These are phyloP conservation scores for Coemansia sp. DNA, from an alignment of 192 early-diverging fungal species.

Conservation along the genomic window DNA sequence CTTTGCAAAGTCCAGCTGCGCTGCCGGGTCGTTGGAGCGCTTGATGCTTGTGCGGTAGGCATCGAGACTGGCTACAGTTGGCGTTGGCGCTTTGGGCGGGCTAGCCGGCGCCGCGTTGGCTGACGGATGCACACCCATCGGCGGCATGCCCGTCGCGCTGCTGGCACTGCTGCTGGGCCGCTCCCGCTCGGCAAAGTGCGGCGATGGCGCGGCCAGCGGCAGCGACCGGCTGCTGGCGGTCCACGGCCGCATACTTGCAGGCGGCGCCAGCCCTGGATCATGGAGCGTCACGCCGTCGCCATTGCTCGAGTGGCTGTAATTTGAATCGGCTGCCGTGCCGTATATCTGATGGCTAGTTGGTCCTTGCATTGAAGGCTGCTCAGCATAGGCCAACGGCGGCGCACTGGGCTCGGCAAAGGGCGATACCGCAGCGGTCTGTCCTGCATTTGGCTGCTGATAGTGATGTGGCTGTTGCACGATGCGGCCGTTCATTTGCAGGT, in stretches of 20 bases:
- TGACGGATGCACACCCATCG: constrained; percentile 25
- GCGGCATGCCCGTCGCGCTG: constrained; percentile 34
- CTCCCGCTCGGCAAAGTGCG: constrained; percentile 25
- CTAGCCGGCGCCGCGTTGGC: constrained; percentile 13
- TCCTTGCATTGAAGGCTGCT: constrained; percentile 5
- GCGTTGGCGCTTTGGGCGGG: constrained; percentile 29
- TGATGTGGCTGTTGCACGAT: background rate
- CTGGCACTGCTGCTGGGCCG: constrained; percentile 38
- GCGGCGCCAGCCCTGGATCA: constrained; percentile 4
- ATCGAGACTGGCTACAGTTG: constrained; percentile 40
- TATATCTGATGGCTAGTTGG: background rate
- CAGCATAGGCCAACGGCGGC: background rate
- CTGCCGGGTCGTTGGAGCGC: constrained; percentile 62
- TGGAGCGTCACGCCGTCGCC: constrained; percentile 17
- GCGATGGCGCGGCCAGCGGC: constrained; percentile 12
- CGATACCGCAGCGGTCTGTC: background rate
- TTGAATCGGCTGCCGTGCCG: constrained; percentile 1
- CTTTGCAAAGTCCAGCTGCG: constrained; percentile 83
- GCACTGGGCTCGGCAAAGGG: constrained; percentile 1
- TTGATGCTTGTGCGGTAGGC: constrained; percentile 47
- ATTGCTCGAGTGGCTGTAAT: constrained; percentile 28
- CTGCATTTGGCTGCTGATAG: background rate
- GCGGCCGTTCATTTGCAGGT: constrained; percentile 7
- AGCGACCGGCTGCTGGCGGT: constrained; percentile 42
- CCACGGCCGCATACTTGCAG: constrained; percentile 35